Evolutionary conservation across 768 basidiomycete species (phyloP).

Genomic region (Boletales sp.): DNA sequence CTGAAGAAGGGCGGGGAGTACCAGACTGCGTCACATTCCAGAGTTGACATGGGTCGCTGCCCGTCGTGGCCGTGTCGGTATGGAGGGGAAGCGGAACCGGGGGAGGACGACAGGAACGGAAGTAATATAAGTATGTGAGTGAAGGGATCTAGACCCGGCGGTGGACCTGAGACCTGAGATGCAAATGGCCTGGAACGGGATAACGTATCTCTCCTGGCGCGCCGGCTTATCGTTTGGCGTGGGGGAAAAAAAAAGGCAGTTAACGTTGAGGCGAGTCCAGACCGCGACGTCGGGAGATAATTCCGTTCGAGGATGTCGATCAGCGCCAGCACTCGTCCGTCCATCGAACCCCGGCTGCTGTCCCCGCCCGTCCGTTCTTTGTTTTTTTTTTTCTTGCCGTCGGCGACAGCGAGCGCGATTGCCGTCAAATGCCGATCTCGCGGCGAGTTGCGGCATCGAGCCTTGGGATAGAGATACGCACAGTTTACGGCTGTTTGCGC

Average conservation of each 20-base stretch:
- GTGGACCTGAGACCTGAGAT: background rate
- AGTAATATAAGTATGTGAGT: too few species aligned
- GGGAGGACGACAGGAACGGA: too few species aligned
- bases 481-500: slow-evolving; percentile 28
- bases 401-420: too few species aligned
- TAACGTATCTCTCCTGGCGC: slow-evolving; percentile 24
- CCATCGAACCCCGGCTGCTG: background rate
- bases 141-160: slow-evolving; percentile 15
- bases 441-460: slow-evolving; percentile 3
- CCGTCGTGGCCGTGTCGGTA: too few species aligned
- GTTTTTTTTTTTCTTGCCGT: background rate
- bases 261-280: slow-evolving; percentile 20
- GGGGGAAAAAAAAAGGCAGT: slow-evolving; percentile 10
- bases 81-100: too few species aligned
- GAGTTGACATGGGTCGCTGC: too few species aligned
- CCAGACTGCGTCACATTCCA: too few species aligned
- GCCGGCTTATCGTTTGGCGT: slow-evolving; percentile 14
- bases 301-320: slow-evolving; percentile 26
- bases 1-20: too few species aligned
- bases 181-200: slow-evolving; percentile 4
- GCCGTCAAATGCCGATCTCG: too few species aligned
- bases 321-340: slow-evolving; percentile 12
- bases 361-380: background rate
- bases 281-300: slow-evolving; percentile 17
- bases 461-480: slow-evolving; percentile 1